These are phyloP conservation scores for Salvia splendens DNA, from an alignment of 257 asterid species.

Conservation along the genomic window DNA sequence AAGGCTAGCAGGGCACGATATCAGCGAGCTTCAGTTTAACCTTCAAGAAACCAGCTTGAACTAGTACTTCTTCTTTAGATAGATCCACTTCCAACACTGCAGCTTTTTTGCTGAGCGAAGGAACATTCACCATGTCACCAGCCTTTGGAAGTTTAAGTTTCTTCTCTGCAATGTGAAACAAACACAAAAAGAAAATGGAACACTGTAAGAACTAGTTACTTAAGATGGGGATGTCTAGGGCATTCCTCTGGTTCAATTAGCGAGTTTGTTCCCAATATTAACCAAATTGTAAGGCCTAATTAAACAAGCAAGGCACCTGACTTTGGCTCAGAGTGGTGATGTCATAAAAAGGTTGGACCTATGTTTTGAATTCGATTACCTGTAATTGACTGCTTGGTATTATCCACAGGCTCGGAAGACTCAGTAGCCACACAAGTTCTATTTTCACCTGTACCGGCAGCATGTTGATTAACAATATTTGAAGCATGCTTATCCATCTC, in stretches of 20 bases:
- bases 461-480: constrained; percentile 24
- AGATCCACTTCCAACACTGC: constrained; percentile 67
- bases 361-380: constrained; percentile 43
- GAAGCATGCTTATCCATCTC: constrained; percentile 33
- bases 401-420: constrained; percentile 32
- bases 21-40: constrained; percentile 70
- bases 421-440: constrained; percentile 35
- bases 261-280: background rate
- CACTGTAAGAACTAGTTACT: constrained; percentile 1
- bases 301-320: background rate
- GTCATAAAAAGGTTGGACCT: constrained; percentile 7
- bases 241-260: background rate
- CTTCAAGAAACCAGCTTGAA: constrained; percentile 85
- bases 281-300: background rate
- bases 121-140: constrained; percentile 82
- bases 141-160: constrained; percentile 55
- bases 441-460: constrained; percentile 26
- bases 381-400: constrained; percentile 41
- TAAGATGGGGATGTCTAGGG: background rate
- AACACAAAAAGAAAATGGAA: constrained; percentile 5
- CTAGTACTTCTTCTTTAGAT: constrained; percentile 65
- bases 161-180: constrained; percentile 41
- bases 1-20: constrained; percentile 38
- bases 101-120: constrained; percentile 70
- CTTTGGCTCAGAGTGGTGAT: background rate